phyloP scores from a whole-genome alignment of 1,139 yeast species.

The Candida anutae region DNA sequence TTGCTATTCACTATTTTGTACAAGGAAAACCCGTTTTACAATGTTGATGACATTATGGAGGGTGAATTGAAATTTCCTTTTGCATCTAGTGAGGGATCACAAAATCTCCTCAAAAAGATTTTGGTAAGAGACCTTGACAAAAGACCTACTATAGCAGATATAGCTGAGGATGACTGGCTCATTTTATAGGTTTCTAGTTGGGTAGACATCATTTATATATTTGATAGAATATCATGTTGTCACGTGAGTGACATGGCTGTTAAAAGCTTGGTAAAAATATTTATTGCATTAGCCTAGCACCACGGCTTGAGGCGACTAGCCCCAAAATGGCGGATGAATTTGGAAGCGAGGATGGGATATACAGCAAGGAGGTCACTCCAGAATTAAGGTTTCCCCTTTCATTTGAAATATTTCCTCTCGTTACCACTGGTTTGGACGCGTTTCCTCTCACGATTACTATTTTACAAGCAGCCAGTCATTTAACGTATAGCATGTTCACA shows the following conservation, averaged over 20 bases:
- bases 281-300: too few species aligned
- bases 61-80: constrained; percentile 70
- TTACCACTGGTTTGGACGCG: not conserved
- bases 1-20: constrained; percentile 81
- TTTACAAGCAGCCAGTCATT: not conserved
- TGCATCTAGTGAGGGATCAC: constrained; percentile 50
- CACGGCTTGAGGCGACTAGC: too few species aligned
- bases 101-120: constrained; percentile 54
- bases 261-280: too few species aligned
- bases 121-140: constrained; percentile 53
- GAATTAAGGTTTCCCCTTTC: too few species aligned
- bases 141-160: constrained; percentile 69
- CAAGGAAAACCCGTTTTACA: constrained; percentile 92
- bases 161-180: constrained; percentile 66
- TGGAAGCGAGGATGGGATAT: too few species aligned
- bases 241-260: too few species aligned
- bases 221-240: too few species aligned
- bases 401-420: not conserved
- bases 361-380: too few species aligned
- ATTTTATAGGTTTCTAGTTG: too few species aligned
- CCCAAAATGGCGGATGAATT: too few species aligned
- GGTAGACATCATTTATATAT: too few species aligned
- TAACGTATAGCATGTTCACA: not conserved
- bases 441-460: not conserved
- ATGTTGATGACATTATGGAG: constrained; percentile 90